Evolutionary conservation across 306 rosid species (phyloP).

Genomic region (Quercus ilex): DNA sequence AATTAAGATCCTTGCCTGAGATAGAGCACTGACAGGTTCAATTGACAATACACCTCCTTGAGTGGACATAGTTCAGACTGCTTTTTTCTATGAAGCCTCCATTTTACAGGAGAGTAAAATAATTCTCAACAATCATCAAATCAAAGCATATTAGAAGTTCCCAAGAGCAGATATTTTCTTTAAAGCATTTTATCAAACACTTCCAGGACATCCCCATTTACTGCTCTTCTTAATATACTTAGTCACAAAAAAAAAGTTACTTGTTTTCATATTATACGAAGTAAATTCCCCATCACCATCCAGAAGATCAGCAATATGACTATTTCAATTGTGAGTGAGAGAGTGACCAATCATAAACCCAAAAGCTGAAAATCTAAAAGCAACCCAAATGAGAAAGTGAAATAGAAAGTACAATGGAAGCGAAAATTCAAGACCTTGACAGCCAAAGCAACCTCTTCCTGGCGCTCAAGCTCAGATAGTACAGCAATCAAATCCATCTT

Average conservation of each 20-base stretch:
- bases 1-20: no score
- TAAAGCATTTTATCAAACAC: constrained; percentile 51
- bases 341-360: background rate
- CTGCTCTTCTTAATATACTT: background rate
- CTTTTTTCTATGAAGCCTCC: background rate
- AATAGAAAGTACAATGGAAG: background rate
- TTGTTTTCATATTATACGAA: background rate
- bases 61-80: background rate
- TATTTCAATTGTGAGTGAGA: background rate
- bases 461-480: constrained; percentile 90
- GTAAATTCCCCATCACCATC: background rate
- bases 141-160: background rate
- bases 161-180: background rate
- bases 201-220: constrained; percentile 13
- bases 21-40: background rate
- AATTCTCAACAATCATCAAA: background rate
- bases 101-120: background rate
- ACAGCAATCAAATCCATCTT: constrained; percentile 82
- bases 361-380: background rate
- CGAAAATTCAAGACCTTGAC: constrained; percentile 44
- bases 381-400: background rate
- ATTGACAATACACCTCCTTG: background rate
- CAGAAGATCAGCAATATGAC: background rate
- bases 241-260: background rate
- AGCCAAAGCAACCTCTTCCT: constrained; percentile 81